A percentile compares a stretch with the other conserved stretches of the same genome.
These are phyloP conservation scores for Eustoma russellianum DNA, from an alignment of 257 asterid species.

Conservation along the genomic window DNA sequence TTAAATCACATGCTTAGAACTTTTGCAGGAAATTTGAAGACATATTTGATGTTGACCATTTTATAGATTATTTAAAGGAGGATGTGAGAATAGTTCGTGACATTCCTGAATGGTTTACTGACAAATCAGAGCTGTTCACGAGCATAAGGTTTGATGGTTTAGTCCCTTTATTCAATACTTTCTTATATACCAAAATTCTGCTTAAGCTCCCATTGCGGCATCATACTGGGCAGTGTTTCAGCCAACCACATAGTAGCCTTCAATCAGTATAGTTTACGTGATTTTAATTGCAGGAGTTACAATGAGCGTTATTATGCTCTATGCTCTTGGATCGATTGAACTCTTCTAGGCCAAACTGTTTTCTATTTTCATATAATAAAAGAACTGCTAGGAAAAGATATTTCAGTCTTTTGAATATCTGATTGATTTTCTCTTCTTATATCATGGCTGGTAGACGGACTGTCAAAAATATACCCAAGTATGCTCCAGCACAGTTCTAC, in stretches of 20 bases:
- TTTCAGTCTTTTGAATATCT: too few species aligned
- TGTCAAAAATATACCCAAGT: slow-evolving; percentile 95
- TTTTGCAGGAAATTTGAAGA: slow-evolving; percentile 94
- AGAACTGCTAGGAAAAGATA: too few species aligned
- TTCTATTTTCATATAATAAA: too few species aligned
- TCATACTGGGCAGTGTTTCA: too few species aligned
- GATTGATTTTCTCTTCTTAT: slow-evolving; percentile 10
- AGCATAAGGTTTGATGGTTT: slow-evolving; percentile 63
- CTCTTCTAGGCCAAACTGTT: too few species aligned
- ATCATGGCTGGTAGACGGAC: slow-evolving; percentile 59
- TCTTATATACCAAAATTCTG: slow-evolving; percentile 3
- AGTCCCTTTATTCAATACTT: neutral
- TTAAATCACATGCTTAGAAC: slow-evolving; percentile 3
- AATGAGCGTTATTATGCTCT: too few species aligned
- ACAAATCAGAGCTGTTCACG: slow-evolving; percentile 83
- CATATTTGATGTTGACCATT: slow-evolving; percentile 94
- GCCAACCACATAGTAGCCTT: too few species aligned
- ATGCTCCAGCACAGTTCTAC: slow-evolving; percentile 96
- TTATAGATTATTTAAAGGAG: slow-evolving; percentile 81
- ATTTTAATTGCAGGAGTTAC: too few species aligned
- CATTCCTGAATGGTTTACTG: slow-evolving; percentile 99
- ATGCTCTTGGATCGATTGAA: too few species aligned
- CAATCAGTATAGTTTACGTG: too few species aligned
- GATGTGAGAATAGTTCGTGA: slow-evolving; percentile 90
- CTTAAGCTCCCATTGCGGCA: neutral